A percentile compares a stretch with the other conserved stretches of the same genome.
These are phyloP conservation scores for Scolecobasidium constrictum DNA, from an alignment of 2,329 filamentous ascomycete species.

Conservation along the genomic window DNA sequence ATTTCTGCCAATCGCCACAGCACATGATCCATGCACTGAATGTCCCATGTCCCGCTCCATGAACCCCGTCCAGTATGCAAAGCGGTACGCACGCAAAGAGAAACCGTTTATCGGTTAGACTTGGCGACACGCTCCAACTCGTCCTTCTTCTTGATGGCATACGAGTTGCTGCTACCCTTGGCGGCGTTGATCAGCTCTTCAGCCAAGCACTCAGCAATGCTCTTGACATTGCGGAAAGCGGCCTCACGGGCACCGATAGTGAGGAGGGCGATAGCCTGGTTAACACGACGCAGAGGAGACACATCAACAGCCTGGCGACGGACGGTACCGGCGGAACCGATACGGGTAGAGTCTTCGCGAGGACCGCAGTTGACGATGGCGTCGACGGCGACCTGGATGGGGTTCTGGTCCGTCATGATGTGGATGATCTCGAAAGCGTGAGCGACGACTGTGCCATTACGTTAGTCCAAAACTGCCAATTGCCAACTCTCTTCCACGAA, in stretches of 20 bases:
- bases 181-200: constrained; percentile 99
- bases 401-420: constrained; percentile 99
- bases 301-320: constrained; percentile 99
- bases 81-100: too few relatives aligned
- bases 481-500: too few relatives aligned
- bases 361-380: constrained; percentile 99
- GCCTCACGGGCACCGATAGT: constrained; percentile 98
- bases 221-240: constrained; percentile 99
- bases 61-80: not conserved
- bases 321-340: constrained; percentile 98
- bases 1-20: too few relatives aligned
- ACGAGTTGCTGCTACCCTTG: constrained; percentile 99
- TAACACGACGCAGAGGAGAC: constrained; percentile 96
- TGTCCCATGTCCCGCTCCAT: not conserved
- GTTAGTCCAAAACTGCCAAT: too few relatives aligned
- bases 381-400: constrained; percentile 98
- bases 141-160: constrained; percentile 99
- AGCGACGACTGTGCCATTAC: constrained; percentile 56
- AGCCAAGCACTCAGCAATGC: constrained; percentile 96
- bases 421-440: constrained; percentile 99
- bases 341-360: constrained; percentile 99
- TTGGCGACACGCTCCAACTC: constrained; percentile 99
- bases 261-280: constrained; percentile 98
- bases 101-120: constrained; percentile 85
- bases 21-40: too few relatives aligned